A percentile compares a stretch with the other conserved stretches of the same genome.
Evolutionary conservation across 169 alveolate species (phyloP).

Genomic region (Amoebophrya sp.): DNA sequence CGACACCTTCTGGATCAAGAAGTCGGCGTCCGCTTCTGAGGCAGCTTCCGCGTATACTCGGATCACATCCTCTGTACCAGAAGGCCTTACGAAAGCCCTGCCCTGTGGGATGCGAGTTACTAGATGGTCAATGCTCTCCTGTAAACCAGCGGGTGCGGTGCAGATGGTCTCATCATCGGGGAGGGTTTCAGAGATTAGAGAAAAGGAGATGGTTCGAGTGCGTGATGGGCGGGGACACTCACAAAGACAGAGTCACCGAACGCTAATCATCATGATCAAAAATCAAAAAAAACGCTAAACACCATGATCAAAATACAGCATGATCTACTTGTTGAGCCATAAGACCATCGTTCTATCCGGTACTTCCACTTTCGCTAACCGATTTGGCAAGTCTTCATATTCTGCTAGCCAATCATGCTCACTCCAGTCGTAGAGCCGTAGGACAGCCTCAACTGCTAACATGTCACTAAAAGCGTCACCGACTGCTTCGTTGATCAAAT

Average conservation of each 20-base stretch:
- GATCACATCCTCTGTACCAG: constrained; percentile 73
- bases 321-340: too few relatives aligned
- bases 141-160: constrained; percentile 60
- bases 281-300: too few relatives aligned
- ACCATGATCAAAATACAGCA: too few relatives aligned
- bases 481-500: constrained; percentile 60
- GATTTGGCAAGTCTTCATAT: constrained; percentile 63
- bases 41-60: constrained; percentile 48
- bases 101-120: constrained; percentile 49
- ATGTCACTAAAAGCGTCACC: constrained; percentile 78
- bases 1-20: too few relatives aligned
- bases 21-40: too few relatives aligned
- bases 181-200: too few relatives aligned
- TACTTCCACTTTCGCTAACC: constrained; percentile 52
- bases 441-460: constrained; percentile 63
- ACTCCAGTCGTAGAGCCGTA: constrained; percentile 35
- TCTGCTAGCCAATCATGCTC: constrained; percentile 49
- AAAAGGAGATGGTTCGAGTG: too few relatives aligned
- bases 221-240: too few relatives aligned
- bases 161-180: constrained; percentile 53
- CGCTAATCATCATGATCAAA: too few relatives aligned
- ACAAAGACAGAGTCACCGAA: too few relatives aligned
- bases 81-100: constrained; percentile 72
- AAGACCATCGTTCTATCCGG: constrained; percentile 22
- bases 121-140: constrained; percentile 59